phyloP scores from a whole-genome alignment of 805 yeast species.

The Wickerhamomyces sydowiorum region DNA sequence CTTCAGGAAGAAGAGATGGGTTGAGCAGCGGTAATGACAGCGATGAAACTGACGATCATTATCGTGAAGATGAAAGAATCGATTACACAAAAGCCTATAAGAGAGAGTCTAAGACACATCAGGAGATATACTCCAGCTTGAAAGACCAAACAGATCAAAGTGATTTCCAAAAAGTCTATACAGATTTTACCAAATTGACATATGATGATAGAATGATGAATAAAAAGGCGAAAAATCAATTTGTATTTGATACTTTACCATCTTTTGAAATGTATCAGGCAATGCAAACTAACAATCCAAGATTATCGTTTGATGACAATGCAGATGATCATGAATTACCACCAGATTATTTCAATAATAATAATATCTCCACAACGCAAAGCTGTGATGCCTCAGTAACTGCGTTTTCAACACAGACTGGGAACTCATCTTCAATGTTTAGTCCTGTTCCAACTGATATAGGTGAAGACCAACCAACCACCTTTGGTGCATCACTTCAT shows the following conservation, averaged over 20 bases:
- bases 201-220: not conserved
- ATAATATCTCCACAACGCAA: too few relatives aligned
- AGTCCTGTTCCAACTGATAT: too few relatives aligned
- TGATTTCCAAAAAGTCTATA: not conserved
- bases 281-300: conserved; percentile 33
- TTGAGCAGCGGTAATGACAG: not conserved
- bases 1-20: not conserved
- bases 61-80: not conserved
- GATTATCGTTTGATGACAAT: conserved; percentile 24
- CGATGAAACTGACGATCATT: not conserved
- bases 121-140: not conserved
- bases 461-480: too few relatives aligned
- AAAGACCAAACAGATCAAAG: not conserved
- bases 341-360: conserved; percentile 26
- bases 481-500: too few relatives aligned
- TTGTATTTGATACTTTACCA: conserved; percentile 51
- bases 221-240: conserved; percentile 4
- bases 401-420: too few relatives aligned
- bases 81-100: not conserved
- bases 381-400: too few relatives aligned
- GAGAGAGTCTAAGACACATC: not conserved
- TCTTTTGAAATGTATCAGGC: conserved; percentile 64
- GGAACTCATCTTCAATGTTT: too few relatives aligned
- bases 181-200: not conserved
- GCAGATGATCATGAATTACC: conserved; percentile 26